Evolutionary conservation across 768 basidiomycete genomes (phyloP), one percentile per base, ranked within the genome.

Genomic region (Coprinopsis marcescibilis): DNA sequence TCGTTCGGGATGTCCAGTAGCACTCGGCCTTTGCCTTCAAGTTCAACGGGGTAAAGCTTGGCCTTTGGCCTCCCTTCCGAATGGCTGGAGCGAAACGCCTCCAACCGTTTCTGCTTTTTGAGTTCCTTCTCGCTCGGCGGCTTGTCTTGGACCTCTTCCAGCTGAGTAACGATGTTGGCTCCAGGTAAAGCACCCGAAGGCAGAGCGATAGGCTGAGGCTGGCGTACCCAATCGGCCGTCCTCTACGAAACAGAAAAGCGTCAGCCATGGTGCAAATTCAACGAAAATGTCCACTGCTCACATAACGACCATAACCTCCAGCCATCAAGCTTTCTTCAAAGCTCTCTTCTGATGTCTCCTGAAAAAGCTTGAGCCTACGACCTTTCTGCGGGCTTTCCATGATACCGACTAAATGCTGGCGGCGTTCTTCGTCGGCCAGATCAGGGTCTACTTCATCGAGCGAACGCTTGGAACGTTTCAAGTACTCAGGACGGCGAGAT

Each of bases 301-400:
- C 86, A 61, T 88, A 89, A 51, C 75, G 75, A 1, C 81, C 84
- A 61, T 89, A 89, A 6, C 87, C 86, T 24, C 85, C 85, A 15
- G 85, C 85, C 77, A 88, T 85, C 33, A 89, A 61, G 54, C 85
- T 85, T 64, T 89, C 86, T 56, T 89, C 87, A 55, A 89, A 89
- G 56, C 85, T 89, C 63, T 86, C 85, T 37, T 86, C 85, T 3
- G 83, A 84, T 0, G 85, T 88, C 64, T 87, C 85, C 60, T 87
- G 85, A 61, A 89, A 89, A 32, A 90, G 62, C 53, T 79, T 81
- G 27, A 89, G 66, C 42, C 85, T 71, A 47, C 87, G 70, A 1
- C 88, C 88, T 64, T 83, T 88, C 45, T 70, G 61, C 0, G 87
- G 85, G 54, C 78, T 87, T 52, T 83, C 80, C 53, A 73, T 75